Conservation (phyloP, 768 basidiomycete species). For the Punctularia strigosozonata region DNA sequence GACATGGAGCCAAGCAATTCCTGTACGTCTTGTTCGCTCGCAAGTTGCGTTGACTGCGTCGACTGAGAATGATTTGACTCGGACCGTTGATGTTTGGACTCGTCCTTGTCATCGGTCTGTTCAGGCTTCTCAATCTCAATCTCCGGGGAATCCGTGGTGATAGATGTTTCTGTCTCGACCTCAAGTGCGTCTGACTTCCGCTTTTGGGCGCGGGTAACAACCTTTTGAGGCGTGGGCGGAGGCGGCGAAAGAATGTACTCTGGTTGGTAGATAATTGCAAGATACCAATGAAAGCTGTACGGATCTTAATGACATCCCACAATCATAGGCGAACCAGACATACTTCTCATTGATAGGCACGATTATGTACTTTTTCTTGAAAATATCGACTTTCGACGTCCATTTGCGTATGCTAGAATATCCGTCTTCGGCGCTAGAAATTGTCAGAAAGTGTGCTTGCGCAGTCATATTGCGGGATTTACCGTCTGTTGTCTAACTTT, state of each 20-base stretch:
- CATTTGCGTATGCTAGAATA: conserved; percentile 87
- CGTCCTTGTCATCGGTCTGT: too few relatives aligned
- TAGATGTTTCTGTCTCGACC: background rate
- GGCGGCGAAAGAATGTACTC: conserved; percentile 42
- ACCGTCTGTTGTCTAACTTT: conserved; percentile 71
- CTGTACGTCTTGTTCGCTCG: too few relatives aligned
- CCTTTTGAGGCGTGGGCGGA: conserved; percentile 18
- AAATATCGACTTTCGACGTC: conserved; percentile 84
- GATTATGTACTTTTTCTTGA: conserved; percentile 85
- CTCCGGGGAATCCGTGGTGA: background rate
- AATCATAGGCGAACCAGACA: conserved; percentile 11
- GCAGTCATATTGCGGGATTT: conserved; percentile 7
- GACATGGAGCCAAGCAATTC: too few relatives aligned
- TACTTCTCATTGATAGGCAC: conserved; percentile 97
- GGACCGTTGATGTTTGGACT: too few relatives aligned
- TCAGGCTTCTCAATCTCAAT: too few relatives aligned
- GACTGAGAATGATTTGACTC: too few relatives aligned
- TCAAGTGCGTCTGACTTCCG: conserved; percentile 1
- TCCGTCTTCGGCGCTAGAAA: conserved; percentile 39
- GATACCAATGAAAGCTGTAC: conserved; percentile 88
- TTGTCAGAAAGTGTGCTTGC: background rate
- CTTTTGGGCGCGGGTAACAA: conserved; percentile 7
- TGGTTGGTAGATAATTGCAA: conserved; percentile 87
- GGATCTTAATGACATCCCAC: background rate
- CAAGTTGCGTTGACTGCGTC: too few relatives aligned